phyloP scores from a whole-genome alignment of 2,329 filamentous ascomycete species.

The Neofusicoccum ribis region DNA sequence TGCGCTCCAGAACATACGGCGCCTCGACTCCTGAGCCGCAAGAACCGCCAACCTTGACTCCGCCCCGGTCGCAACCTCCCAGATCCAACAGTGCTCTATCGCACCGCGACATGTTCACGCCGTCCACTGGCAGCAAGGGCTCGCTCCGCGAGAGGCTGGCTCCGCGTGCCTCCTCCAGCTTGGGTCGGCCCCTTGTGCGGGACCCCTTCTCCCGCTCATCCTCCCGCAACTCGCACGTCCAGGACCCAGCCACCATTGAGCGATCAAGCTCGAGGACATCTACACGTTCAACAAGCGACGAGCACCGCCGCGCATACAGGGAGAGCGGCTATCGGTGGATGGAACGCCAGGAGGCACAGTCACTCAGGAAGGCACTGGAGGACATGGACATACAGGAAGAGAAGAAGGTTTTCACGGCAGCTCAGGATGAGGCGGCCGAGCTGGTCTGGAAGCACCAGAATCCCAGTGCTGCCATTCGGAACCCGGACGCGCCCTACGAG shows the following conservation, averaged over 20 bases:
- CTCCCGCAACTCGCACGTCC: slow-evolving; percentile 45
- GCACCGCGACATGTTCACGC: slow-evolving; percentile 29
- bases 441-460: slow-evolving; percentile 76
- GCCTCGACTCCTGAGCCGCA: slow-evolving; percentile 23
- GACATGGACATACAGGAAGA: slow-evolving; percentile 70
- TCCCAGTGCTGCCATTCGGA: slow-evolving; percentile 64
- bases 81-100: slow-evolving; percentile 14
- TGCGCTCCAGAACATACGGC: slow-evolving; percentile 25
- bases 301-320: slow-evolving; percentile 63
- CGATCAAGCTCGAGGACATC: slow-evolving; percentile 49
- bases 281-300: slow-evolving; percentile 51
- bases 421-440: slow-evolving; percentile 75
- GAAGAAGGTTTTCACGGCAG: slow-evolving; percentile 65
- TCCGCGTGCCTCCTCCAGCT: slow-evolving; percentile 2
- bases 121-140: slow-evolving; percentile 34
- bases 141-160: slow-evolving; percentile 33
- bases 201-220: slow-evolving; percentile 32
- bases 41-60: slow-evolving; percentile 28
- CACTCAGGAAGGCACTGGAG: slow-evolving; percentile 70
- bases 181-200: slow-evolving; percentile 33
- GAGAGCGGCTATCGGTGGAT: slow-evolving; percentile 75
- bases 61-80: slow-evolving; percentile 19
- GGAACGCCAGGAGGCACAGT: slow-evolving; percentile 75
- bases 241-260: slow-evolving; percentile 37
- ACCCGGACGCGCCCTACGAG: slow-evolving; percentile 46